These are phyloP conservation scores for Syzygium aromaticum DNA, from an alignment of 345 rosid species.

Conservation along the genomic window DNA sequence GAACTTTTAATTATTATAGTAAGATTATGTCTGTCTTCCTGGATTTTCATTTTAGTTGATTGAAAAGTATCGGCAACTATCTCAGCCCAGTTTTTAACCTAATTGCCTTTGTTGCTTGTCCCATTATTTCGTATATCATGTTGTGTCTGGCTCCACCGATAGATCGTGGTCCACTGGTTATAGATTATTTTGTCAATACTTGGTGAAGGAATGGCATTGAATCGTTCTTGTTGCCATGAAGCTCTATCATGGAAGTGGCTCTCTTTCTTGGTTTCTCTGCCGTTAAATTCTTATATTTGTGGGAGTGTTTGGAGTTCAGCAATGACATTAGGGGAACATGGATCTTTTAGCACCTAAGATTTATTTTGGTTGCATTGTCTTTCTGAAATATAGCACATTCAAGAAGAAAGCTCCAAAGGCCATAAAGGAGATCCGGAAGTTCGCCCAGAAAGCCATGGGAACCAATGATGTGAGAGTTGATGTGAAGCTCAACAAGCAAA, in stretches of 20 bases:
- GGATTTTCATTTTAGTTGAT: background rate
- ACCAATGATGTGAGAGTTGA: conserved; percentile 58
- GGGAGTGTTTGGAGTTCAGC: background rate
- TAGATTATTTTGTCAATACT: background rate
- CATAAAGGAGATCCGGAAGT: conserved; percentile 52
- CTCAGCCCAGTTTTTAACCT: background rate
- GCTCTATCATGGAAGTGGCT: background rate
- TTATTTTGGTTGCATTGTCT: background rate
- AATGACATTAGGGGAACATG: background rate
- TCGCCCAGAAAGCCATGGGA: conserved; percentile 50
- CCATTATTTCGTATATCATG: background rate
- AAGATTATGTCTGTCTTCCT: background rate
- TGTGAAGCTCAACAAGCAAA: conserved; percentile 53
- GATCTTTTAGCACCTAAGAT: background rate
- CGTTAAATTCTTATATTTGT: background rate
- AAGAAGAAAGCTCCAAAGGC: conserved; percentile 68
- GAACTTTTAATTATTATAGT: background rate
- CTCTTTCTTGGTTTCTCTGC: background rate
- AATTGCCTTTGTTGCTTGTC: background rate
- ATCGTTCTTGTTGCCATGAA: background rate
- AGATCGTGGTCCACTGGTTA: background rate
- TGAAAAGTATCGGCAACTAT: background rate
- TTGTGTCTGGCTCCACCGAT: background rate
- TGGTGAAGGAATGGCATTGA: background rate
- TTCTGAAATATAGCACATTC: conserved; percentile 33